A percentile compares a stretch with the other conserved stretches of the same genome.
Evolutionary conservation across 2,329 filamentous ascomycete genomes (phyloP).

Genomic region (Thielaviopsis populi): DNA sequence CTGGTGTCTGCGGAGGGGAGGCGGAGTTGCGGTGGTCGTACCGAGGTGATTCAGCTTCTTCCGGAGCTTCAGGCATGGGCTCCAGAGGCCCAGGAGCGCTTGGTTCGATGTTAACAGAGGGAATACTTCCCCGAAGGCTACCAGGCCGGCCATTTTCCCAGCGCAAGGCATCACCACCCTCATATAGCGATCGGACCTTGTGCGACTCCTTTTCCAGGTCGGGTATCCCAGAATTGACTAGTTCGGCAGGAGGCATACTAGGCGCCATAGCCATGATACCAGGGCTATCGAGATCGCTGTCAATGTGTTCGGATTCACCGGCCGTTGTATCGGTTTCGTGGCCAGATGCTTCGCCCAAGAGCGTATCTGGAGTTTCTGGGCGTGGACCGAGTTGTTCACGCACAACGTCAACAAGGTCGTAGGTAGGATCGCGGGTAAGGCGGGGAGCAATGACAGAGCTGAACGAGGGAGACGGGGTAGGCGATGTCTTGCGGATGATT

Average conservation of each 20-base stretch:
- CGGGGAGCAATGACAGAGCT: constrained; percentile 8
- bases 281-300: background rate
- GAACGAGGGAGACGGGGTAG: constrained; percentile 15
- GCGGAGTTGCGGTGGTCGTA: constrained; percentile 8
- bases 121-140: background rate
- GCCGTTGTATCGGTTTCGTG: background rate
- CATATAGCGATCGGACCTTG: constrained; percentile 54
- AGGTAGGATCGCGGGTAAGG: constrained; percentile 7
- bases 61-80: constrained; percentile 36
- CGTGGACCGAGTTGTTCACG: background rate
- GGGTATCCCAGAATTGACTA: constrained; percentile 32
- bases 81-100: constrained; percentile 32
- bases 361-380: background rate
- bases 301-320: background rate
- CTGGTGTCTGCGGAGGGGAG: background rate
- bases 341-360: background rate
- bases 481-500: constrained; percentile 11
- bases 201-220: constrained; percentile 48
- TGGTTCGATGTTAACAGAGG: background rate
- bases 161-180: constrained; percentile 37
- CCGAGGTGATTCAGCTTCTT: constrained; percentile 29
- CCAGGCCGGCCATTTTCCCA: constrained; percentile 34
- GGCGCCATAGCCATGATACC: background rate
- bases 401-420: constrained; percentile 12
- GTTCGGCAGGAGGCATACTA: constrained; percentile 32